A percentile compares a stretch with the other conserved stretches of the same genome.
These are phyloP conservation scores for Barnettozyma vustinii DNA, from an alignment of 805 yeast species.

Conservation along the genomic window DNA sequence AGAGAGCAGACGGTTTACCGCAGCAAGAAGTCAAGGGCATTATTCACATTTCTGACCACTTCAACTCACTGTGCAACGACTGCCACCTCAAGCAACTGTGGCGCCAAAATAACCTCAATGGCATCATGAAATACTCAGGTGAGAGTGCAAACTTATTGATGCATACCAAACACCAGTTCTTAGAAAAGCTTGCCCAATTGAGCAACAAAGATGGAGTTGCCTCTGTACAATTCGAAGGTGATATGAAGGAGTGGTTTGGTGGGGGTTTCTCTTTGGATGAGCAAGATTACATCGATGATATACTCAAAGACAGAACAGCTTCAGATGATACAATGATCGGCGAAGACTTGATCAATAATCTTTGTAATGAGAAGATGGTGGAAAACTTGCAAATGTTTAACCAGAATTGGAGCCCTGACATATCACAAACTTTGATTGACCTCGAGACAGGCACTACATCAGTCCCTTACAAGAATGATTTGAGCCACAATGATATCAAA, in stretches of 20 bases:
- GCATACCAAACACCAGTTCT: neutral
- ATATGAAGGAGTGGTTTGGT: constrained; percentile 3
- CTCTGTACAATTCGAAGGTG: constrained; percentile 1
- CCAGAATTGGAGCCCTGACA: neutral
- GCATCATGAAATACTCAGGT: neutral
- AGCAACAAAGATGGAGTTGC: neutral
- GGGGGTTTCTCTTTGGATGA: neutral
- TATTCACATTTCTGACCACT: neutral
- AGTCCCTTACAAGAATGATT: neutral
- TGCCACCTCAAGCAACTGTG: neutral
- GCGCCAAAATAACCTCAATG: neutral
- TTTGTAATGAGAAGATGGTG: neutral
- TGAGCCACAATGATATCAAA: neutral
- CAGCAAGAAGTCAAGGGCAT: neutral
- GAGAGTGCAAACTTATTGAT: neutral
- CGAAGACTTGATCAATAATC: neutral
- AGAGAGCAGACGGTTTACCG: neutral
- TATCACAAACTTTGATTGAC: neutral
- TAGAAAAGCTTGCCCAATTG: neutral
- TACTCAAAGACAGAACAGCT: neutral
- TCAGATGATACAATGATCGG: neutral
- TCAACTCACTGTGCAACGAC: neutral
- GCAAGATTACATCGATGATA: neutral
- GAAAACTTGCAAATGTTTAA: neutral
- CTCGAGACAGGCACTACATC: neutral